Evolutionary conservation across 1,139 yeast genomes (phyloP), one percentile per base, ranked within the genome.

Genomic region (Diutina pseudorugosa): DNA sequence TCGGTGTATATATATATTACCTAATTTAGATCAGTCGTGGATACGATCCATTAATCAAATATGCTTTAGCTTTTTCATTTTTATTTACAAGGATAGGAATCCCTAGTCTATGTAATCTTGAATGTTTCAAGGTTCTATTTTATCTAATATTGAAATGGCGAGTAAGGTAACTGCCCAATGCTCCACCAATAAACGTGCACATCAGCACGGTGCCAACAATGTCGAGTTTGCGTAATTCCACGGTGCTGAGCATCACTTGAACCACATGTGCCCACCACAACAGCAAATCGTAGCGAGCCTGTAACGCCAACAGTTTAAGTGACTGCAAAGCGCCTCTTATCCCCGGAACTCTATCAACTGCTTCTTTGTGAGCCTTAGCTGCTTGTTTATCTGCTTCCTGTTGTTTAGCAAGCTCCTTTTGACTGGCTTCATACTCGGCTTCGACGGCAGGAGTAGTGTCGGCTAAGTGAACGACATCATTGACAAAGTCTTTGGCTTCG

Each of bases 371-470:
- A 5, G 49, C 21, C 5, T 16, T 7, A 11, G 18, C 18, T 27
- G 49, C 49, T 11, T 25, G 36, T 16, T 16, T 23, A 16, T 45
- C 40, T 9, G 40, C 49, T 27, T 45, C 49, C 8, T 27, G 25
- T 9, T 30, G n/a, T 11, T 30, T 30, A 30, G 36, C 36, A 11
- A n/a, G 36, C 16, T 43, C 18, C 12, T 33, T 33, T 11, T 27
- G 40, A 7, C n/a, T n/a, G 14, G 27, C 23, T 5, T 45, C 40
- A 27, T 25, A 25, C 12, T 45, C 49, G 16, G 23, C 23, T 18
- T 45, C 49, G 30, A 45, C 16, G n/a, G 14, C 11, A 23, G 49
- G 49, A 27, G 49, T 45, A 14, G 49, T 45, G 27, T 45, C 40
- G 7, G 40, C 49, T 3, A 45, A 27, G n/a, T 45, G 49, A 3